Evolutionary conservation across 192 early-diverging fungal species (phyloP).

Genomic region (Phycomyces blakesleeanus): DNA sequence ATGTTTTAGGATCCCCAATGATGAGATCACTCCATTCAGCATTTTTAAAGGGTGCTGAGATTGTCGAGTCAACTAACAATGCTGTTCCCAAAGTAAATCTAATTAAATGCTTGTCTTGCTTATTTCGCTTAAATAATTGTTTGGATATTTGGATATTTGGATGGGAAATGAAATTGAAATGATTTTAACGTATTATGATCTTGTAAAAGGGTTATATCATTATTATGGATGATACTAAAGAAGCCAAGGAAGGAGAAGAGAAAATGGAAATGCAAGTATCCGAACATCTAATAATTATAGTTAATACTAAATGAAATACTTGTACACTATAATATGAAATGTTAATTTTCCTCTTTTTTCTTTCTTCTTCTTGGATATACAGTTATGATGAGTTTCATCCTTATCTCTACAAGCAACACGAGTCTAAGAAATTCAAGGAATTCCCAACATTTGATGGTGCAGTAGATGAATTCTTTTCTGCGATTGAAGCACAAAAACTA

Average conservation of each 20-base stretch:
- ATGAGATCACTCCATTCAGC: slow-evolving; percentile 58
- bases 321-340: too few relatives aligned
- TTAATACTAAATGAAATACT: too few relatives aligned
- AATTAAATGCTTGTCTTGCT: too few relatives aligned
- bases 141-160: too few relatives aligned
- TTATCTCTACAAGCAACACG: slow-evolving; percentile 64
- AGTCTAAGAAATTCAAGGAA: slow-evolving; percentile 45
- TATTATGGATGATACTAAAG: slow-evolving; percentile 40
- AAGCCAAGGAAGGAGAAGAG: slow-evolving; percentile 35
- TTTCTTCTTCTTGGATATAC: too few relatives aligned
- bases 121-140: too few relatives aligned
- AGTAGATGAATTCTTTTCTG: slow-evolving; percentile 91
- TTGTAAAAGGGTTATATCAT: slow-evolving; percentile 69
- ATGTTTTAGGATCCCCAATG: slow-evolving; percentile 42
- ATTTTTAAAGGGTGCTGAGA: slow-evolving; percentile 68
- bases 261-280: slow-evolving; percentile 26
- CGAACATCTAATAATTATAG: too few relatives aligned
- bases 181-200: too few relatives aligned
- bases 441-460: slow-evolving; percentile 77
- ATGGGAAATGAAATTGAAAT: too few relatives aligned
- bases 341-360: too few relatives aligned
- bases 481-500: slow-evolving; percentile 83
- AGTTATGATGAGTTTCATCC: slow-evolving; percentile 73
- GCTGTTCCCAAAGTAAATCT: slow-evolving; percentile 37
- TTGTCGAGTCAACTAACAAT: slow-evolving; percentile 53